Conservation (phyloP, 805 yeast species). For the Hanseniaspora jakobsenii region DNA sequence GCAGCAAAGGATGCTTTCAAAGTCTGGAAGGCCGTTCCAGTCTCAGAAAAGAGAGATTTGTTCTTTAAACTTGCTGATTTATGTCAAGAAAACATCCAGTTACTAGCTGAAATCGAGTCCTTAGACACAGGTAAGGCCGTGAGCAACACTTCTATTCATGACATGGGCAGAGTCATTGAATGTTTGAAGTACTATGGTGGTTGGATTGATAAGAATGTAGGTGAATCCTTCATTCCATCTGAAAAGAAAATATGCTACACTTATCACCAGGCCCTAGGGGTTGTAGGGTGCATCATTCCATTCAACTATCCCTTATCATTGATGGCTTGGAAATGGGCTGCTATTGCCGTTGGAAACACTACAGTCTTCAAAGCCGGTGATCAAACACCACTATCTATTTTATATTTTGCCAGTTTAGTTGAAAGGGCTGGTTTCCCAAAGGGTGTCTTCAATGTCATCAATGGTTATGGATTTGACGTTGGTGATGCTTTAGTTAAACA, state of each 20-base stretch:
- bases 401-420: constrained; percentile 46
- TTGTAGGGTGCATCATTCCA: constrained; percentile 58
- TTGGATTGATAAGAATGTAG: constrained; percentile 71
- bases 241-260: constrained; percentile 50
- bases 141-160: constrained; percentile 46
- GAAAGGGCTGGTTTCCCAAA: constrained; percentile 63
- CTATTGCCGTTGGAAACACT: constrained; percentile 66
- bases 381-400: constrained; percentile 59
- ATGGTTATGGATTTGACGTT: constrained; percentile 57
- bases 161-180: constrained; percentile 50
- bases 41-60: constrained; percentile 13
- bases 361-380: constrained; percentile 66
- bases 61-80: constrained; percentile 52
- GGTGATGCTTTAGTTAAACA: constrained; percentile 59
- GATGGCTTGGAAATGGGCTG: constrained; percentile 75
- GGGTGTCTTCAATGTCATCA: constrained; percentile 59
- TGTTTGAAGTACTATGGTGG: constrained; percentile 74
- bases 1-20: constrained; percentile 36
- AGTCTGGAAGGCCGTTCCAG: constrained; percentile 13
- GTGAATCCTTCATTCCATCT: constrained; percentile 27
- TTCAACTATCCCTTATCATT: constrained; percentile 62
- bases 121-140: constrained; percentile 76
- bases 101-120: constrained; percentile 63
- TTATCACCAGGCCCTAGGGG: constrained; percentile 54
- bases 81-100: constrained; percentile 53